phyloP scores from a whole-genome alignment of 257 asterid genomes.

The Fraxinus excelsior region DNA sequence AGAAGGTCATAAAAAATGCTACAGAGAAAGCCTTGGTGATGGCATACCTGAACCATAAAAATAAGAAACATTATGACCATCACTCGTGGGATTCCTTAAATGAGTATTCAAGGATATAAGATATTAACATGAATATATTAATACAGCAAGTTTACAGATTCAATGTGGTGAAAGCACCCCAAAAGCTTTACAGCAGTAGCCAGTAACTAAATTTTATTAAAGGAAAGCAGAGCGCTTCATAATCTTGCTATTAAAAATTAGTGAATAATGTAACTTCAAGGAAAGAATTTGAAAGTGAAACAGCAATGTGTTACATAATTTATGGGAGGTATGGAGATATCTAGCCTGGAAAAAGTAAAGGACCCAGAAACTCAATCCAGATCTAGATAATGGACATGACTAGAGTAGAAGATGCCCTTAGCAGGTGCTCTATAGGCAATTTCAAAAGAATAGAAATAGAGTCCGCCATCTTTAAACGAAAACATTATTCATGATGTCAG shows the following conservation, averaged over 20 bases:
- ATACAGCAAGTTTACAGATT: background rate
- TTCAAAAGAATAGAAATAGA: background rate
- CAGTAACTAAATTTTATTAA: background rate
- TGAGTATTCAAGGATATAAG: background rate
- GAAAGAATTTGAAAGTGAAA: background rate
- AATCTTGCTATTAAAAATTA: background rate
- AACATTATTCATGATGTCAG: background rate
- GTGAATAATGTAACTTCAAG: background rate
- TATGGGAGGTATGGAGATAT: background rate
- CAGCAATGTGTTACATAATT: background rate
- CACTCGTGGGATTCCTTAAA: constrained; percentile 11
- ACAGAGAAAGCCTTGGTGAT: constrained; percentile 83
- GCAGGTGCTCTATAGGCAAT: background rate
- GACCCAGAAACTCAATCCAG: background rate
- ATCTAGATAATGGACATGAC: background rate
- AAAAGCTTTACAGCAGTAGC: background rate
- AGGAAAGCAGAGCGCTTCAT: background rate
- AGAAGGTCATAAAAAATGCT: constrained; percentile 84
- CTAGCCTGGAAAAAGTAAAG: background rate
- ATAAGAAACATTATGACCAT: constrained; percentile 15
- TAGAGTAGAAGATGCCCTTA: background rate
- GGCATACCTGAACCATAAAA: constrained; percentile 68
- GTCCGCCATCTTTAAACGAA: background rate
- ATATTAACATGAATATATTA: constrained; percentile 1
- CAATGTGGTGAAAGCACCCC: background rate